Conservation (phyloP, 352 stramenopile species). For the Phytophthora multivora region DNA sequence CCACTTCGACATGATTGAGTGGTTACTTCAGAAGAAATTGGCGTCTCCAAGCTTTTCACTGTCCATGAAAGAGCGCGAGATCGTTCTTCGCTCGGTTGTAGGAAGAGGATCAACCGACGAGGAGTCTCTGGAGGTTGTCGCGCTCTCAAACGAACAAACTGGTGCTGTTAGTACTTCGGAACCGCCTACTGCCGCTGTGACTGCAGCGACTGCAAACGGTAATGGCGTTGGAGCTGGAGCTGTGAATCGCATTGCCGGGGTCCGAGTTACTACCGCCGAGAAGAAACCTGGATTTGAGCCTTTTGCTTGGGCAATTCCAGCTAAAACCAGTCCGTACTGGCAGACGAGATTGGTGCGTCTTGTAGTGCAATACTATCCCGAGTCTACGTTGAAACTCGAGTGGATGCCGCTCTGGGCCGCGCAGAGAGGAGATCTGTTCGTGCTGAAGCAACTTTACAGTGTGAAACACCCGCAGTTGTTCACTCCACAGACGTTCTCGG, state of each 20-base stretch:
- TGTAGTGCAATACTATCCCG: slow-evolving; percentile 25
- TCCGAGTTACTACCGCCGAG: not conserved
- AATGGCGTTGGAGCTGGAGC: slow-evolving; percentile 4
- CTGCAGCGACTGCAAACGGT: slow-evolving; percentile 9
- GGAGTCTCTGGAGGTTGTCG: slow-evolving; percentile 13
- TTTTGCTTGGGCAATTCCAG: slow-evolving; percentile 40
- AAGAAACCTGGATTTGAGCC: slow-evolving; percentile 20
- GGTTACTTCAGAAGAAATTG: slow-evolving; percentile 29
- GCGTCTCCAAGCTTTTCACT: slow-evolving; percentile 23
- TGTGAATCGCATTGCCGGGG: slow-evolving; percentile 8
- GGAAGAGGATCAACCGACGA: slow-evolving; percentile 18
- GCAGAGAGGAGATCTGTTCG: slow-evolving; percentile 34
- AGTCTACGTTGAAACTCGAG: slow-evolving; percentile 27
- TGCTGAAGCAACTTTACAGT: slow-evolving; percentile 30
- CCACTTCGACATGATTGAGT: slow-evolving; percentile 39
- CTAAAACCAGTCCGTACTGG: slow-evolving; percentile 36
- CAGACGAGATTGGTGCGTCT: slow-evolving; percentile 31
- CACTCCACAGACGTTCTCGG: slow-evolving; percentile 34
- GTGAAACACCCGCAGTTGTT: slow-evolving; percentile 41
- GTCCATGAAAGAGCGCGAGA: slow-evolving; percentile 29
- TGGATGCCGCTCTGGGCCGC: slow-evolving; percentile 39
- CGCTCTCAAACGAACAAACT: not conserved
- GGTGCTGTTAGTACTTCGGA: not conserved
- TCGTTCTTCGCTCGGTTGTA: slow-evolving; percentile 32
- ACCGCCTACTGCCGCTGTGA: slow-evolving; percentile 13